Percentiles rank a stretch among this genome's conserved stretches.
Conservation (phyloP, 768 basidiomycete species). For the Lentinula sp. region DNA sequence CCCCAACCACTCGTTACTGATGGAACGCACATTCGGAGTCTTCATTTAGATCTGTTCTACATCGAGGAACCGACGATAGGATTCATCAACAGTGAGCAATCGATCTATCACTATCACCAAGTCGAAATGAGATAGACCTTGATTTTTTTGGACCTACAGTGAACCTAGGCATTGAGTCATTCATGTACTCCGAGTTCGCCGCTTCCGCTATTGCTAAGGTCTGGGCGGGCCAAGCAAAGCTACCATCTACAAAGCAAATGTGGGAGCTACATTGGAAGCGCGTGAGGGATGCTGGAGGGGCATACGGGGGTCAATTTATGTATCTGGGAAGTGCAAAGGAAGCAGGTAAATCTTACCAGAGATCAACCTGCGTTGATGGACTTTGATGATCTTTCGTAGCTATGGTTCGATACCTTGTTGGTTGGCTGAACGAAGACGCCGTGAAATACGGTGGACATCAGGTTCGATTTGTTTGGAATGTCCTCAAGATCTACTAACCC, state of each 20-base stretch:
- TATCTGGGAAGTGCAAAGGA: slow-evolving; percentile 25
- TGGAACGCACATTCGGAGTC: slow-evolving; percentile 31
- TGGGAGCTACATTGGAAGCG: slow-evolving; percentile 27
- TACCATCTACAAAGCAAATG: slow-evolving; percentile 23
- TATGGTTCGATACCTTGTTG: slow-evolving; percentile 25
- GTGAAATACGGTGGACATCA: slow-evolving; percentile 32
- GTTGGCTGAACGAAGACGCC: slow-evolving; percentile 35
- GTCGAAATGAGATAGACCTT: neutral
- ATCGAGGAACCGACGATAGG: slow-evolving; percentile 39
- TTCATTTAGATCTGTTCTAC: slow-evolving; percentile 35
- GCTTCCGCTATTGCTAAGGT: slow-evolving; percentile 31
- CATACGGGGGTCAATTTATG: slow-evolving; percentile 29
- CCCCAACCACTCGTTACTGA: slow-evolving; percentile 31
- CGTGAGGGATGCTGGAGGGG: slow-evolving; percentile 24
- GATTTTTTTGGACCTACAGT: slow-evolving; percentile 13
- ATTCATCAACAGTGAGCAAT: slow-evolving; percentile 27
- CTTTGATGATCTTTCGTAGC: slow-evolving; percentile 10
- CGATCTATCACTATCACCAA: neutral
- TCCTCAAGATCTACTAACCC: neutral
- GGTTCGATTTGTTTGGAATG: slow-evolving; percentile 9
- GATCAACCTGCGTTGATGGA: no score
- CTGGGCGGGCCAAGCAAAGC: slow-evolving; percentile 28
- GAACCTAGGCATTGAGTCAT: slow-evolving; percentile 34
- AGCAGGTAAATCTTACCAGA: slow-evolving; percentile 14
- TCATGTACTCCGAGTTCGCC: slow-evolving; percentile 30